Base-by-base conservation (phyloP, 176 grass and related monocot species). In the Oryza australiensis region DNA sequence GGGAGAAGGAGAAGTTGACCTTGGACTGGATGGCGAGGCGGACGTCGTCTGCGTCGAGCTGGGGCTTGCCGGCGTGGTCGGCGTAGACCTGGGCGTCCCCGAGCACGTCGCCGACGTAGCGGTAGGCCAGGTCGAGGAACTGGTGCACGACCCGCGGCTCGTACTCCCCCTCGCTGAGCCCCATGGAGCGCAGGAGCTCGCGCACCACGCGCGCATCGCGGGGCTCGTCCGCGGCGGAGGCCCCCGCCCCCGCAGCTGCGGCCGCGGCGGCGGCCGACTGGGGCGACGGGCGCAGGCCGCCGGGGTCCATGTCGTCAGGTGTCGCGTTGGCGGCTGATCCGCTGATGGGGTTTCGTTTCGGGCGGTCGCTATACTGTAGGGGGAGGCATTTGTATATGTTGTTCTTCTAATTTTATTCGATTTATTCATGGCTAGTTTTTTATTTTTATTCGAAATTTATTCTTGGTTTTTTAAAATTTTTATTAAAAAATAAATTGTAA, bases 1-100 rank as follows among this genome's bases (percentile, higher is more conserved):
- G 97, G 49, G 97, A 99, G 83, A 96, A 99, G 79, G 93, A 96
- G 86, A 89, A 94, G 67, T 99, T 99, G 83, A 95, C 93, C 88
- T 95, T 99, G 79, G 90, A 90, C 85, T 99, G 96, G 65, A 93
- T 92, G 66, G 96, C 90, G 34, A 99, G 89, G 57, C 93, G 81
- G 28, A 99, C 87, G 84, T 99, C 96, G 67, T 99, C 93, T 48
- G 96, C 81, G 66, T 99, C 96, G 63, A 99, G 91, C 80, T 88
- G 63, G n/a, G 85, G 5, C 89, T 95, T 99, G 0, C 88, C 89
- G 0, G 96, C 96, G 79, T 99, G 96, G 12, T 99, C 96, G 37
- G 96, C 89, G 49, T 99, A 99, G 37, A 94, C 78, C 82, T 95
- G 93, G 10, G 93, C 91, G 64, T 95, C 92, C 45, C 89, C 88